Evolutionary conservation across 345 rosid genomes (phyloP).

Genomic region (Eucalyptus tenuipes): DNA sequence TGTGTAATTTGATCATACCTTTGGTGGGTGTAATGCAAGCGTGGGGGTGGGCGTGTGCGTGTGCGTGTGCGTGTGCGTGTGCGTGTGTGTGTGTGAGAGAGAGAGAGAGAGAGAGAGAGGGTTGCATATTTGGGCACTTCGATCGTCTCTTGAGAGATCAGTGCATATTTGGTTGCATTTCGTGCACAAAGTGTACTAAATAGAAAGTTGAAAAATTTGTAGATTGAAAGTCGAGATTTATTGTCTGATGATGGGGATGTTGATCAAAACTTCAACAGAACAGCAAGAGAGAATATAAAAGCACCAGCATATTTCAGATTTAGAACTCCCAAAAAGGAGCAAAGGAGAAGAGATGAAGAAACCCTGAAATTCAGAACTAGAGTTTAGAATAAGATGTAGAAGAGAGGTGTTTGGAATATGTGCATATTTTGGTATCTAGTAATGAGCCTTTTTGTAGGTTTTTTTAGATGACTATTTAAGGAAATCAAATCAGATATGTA

Average conservation of each 20-base stretch:
- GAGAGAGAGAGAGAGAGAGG: background rate
- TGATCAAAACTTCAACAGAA: background rate
- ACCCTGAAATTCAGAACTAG: background rate
- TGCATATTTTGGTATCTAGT: too few species aligned
- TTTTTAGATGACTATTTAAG: background rate
- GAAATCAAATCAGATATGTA: background rate
- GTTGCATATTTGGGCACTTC: background rate
- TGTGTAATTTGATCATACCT: background rate
- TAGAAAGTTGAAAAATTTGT: background rate
- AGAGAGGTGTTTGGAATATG: background rate
- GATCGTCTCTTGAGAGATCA: background rate
- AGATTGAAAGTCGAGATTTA: background rate
- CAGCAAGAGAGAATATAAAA: background rate
- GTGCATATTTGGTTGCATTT: background rate
- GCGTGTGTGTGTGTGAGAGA: rapidly evolving
- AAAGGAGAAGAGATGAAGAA: background rate
- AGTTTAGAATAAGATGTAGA: background rate
- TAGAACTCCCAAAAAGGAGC: background rate
- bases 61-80: rapidly evolving
- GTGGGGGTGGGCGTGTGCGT: rapidly evolving
- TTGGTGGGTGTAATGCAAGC: background rate
- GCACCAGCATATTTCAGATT: background rate
- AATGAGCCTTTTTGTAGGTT: background rate
- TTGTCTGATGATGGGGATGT: background rate
- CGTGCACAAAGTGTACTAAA: background rate